Evolutionary conservation across 345 rosid genomes (phyloP), one percentile per base, ranked within the genome.

Genomic region (Syzygium aqueum): DNA sequence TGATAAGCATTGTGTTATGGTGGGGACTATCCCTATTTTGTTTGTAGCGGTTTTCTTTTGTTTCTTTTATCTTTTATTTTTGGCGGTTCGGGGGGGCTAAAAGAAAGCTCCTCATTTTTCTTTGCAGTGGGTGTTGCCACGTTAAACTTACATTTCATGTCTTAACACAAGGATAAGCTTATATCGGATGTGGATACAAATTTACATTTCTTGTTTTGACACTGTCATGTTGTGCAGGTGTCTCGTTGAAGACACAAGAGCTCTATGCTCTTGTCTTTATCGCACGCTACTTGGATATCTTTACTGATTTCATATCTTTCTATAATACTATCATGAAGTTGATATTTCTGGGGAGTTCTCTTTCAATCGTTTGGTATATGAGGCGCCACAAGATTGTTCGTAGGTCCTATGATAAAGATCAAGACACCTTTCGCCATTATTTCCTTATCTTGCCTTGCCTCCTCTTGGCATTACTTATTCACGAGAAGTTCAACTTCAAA

Each of bases 221-320:
- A 19, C 37, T 53, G 63, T 53, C 27, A 53, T 7, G 51, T 37
- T 51, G 14, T 87, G 88, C 93, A 96, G 98, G 99, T 61, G 86
- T 97, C 53, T 95, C 99, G 4, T 91, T 96, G 91, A 97, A 96
- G 98, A 96, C 98, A 15, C 98, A 94, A 91, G 98, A 96, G 84
- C 98, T 97, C 85, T 97, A 94, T 85, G 94, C 92, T 25, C 21
- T 96, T 77, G 98, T 97, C 84, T 97, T 97, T 86, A 91, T 93
- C 3, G 88, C 95, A 0, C 97, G 97, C 23, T 97, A 96, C 90
- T 89, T 97, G 93, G 98, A 96, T 90, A 96, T 95, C n/a, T 94
- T 97, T 87, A 93, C 96, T 28, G 87, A 89, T 89, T 97, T 90
- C 85, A 86, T 93, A 85, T 96, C 98, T 7, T 46, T 96, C 7